Evolutionary conservation across 2,329 filamentous ascomycete genomes (phyloP), one percentile per base, ranked within the genome.

Genomic region (Fusarium piperis): DNA sequence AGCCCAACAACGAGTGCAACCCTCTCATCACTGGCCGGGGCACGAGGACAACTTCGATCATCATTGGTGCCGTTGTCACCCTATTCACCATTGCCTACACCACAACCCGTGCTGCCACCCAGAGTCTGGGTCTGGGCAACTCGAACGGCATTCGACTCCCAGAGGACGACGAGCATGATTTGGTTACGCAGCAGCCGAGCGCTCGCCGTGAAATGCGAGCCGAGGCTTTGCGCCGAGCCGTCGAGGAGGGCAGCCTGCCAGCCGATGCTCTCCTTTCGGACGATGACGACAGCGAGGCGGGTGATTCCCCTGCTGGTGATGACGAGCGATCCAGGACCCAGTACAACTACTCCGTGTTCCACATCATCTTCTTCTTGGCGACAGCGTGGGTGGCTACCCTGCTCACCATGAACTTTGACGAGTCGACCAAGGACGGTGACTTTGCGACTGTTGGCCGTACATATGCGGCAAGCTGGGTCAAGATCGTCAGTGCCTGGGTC

Each of bases 401-500:
- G 36, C 87, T 99, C 35, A 87, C 86, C 12, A 93, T 95, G 84
- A 93, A 93, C 77, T 89, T 93, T 72, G 89, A 92, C 10, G 87
- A 90, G 70, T 84, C 85, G 44, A 89, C 90, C 65, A 86, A 88
- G 51, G 87, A 79, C 36, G 87, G 90, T 55, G 92, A 95, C 78
- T 98, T 99, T 81, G 94, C 94, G 2, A 94, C 95, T 0, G 95
- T 99, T 5, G 96, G 96, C 20, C 88, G 96, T 65, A 98, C 95
- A 6, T 97, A 98, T 82, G 97, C 94, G 89, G 96, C 96, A 33
- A 97, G 94, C 79, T 99, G 97, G 96, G 94, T 98, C 75, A 99
- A 99, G 90, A 98, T 99, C 81, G 91, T 98, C 60, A 97, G 95
- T 82, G 92, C 95, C 18, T 99, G 96, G 96, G 91, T 96, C 61